Evolutionary conservation across 345 rosid species (phyloP).

Genomic region (Euphorbia tirucalli): DNA sequence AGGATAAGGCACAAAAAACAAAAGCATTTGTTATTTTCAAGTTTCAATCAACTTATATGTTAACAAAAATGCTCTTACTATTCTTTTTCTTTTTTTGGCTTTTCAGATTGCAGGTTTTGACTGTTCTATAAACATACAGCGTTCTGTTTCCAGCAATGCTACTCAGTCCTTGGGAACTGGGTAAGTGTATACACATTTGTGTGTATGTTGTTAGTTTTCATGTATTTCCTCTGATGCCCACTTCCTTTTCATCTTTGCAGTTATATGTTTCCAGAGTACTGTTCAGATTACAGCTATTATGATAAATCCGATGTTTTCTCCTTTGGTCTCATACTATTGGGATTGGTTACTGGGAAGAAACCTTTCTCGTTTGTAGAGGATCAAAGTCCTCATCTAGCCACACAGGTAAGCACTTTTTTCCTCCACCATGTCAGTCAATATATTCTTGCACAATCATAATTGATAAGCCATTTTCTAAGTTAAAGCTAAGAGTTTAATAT

Average conservation of each 20-base stretch:
- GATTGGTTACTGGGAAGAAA: not conserved
- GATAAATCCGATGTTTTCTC: not conserved
- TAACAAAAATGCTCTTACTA: too few species aligned
- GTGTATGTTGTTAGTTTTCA: not conserved
- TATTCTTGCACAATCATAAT: too few species aligned
- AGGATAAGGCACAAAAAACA: too few species aligned
- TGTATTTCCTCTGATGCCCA: too few species aligned
- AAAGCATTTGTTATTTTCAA: not conserved
- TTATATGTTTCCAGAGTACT: not conserved
- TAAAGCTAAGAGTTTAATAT: too few species aligned
- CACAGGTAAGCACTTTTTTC: not conserved
- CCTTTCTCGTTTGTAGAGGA: not conserved
- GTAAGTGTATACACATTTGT: not conserved
- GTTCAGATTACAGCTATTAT: not conserved
- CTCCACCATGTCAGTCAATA: too few species aligned
- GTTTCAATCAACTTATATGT: not conserved
- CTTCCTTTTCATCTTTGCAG: not conserved
- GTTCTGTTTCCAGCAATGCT: not conserved
- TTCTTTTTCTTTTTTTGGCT: too few species aligned
- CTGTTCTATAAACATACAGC: not conserved
- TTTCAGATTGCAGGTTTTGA: constrained; percentile 16
- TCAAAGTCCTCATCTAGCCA: not conserved
- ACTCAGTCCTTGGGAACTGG: not conserved
- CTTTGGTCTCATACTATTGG: not conserved
- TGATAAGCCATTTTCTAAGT: too few species aligned